Percentiles rank a stretch among this genome's conserved stretches.
Conservation (phyloP, 306 rosid species). For the Vigna reflexopilosa region DNA sequence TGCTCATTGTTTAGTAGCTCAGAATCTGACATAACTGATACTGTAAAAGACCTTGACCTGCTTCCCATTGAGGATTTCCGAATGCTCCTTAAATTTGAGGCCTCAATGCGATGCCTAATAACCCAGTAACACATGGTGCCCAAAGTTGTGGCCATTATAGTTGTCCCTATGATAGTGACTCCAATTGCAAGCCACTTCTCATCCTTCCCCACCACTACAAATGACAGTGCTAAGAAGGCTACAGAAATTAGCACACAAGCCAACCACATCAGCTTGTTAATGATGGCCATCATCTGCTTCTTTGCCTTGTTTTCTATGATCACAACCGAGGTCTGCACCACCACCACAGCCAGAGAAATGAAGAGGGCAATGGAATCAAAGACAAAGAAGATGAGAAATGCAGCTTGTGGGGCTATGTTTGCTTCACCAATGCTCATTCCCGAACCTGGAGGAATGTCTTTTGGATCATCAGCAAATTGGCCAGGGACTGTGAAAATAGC, state of each 20-base stretch:
- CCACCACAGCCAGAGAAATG: constrained; percentile 93
- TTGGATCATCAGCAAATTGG: constrained; percentile 75
- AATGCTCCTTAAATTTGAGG: constrained; percentile 69
- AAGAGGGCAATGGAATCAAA: constrained; percentile 91
- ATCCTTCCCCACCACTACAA: constrained; percentile 81
- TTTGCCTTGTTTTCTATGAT: constrained; percentile 96
- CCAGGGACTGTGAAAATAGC: constrained; percentile 96
- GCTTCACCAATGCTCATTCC: constrained; percentile 87
- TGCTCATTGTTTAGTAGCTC: constrained; percentile 78
- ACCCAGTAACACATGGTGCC: constrained; percentile 98
- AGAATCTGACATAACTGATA: constrained; percentile 73
- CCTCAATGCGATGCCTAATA: constrained; percentile 82
- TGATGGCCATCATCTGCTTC: constrained; percentile 98
- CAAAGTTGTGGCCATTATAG: constrained; percentile 88
- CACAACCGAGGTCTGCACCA: constrained; percentile 95
- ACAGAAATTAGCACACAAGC: constrained; percentile 88
- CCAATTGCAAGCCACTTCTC: constrained; percentile 85
- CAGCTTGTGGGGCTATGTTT: constrained; percentile 65
- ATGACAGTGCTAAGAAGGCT: constrained; percentile 87
- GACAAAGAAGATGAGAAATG: constrained; percentile 79
- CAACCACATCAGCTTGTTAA: constrained; percentile 98
- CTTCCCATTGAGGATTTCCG: constrained; percentile 75
- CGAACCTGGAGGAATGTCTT: constrained; percentile 44
- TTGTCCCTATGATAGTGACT: constrained; percentile 83
- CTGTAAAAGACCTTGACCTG: constrained; percentile 68